phyloP scores from a whole-genome alignment of 2,329 filamentous ascomycete species.

The Monosporascus sp. region DNA sequence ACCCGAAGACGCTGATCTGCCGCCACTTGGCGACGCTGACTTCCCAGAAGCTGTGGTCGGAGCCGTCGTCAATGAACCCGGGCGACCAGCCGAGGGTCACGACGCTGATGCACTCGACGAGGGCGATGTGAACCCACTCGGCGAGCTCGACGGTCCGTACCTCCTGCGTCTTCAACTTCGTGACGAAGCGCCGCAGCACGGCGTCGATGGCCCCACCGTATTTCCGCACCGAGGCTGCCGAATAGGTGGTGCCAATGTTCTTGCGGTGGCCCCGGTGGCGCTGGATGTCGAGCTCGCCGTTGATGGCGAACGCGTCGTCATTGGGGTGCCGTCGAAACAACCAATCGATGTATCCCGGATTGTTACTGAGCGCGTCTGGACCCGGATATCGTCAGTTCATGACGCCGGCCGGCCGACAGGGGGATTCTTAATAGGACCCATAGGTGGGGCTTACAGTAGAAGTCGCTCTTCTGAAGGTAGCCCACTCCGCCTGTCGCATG shows the following conservation, averaged over 20 bases:
- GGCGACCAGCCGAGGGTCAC: constrained; percentile 8
- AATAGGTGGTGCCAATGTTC: constrained; percentile 5
- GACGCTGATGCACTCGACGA: constrained; percentile 6
- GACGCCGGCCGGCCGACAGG: background rate
- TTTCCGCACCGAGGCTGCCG: constrained; percentile 6
- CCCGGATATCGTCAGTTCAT: constrained; percentile 34
- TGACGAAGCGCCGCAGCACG: constrained; percentile 6
- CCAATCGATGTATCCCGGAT: constrained; percentile 33
- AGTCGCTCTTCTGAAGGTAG: constrained; percentile 46
- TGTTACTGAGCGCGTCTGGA: constrained; percentile 28
- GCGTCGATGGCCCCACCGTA: constrained; percentile 4
- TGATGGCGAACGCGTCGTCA: constrained; percentile 7
- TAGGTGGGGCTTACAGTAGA: constrained; percentile 37
- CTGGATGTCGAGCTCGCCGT: constrained; percentile 7
- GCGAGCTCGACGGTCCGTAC: constrained; percentile 2
- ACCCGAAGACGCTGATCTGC: constrained; percentile 3
- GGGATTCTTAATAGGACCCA: background rate
- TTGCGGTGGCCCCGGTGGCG: constrained; percentile 6
- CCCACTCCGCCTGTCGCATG: constrained; percentile 34
- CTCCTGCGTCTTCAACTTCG: constrained; percentile 5
- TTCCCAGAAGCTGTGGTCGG: constrained; percentile 2
- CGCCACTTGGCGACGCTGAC: constrained; percentile 5
- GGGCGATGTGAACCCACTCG: constrained; percentile 4
- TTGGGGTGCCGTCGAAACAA: constrained; percentile 6
- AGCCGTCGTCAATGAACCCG: constrained; percentile 4